These are phyloP conservation scores for Brassica cretica DNA, from an alignment of 345 rosid species.

Conservation along the genomic window DNA sequence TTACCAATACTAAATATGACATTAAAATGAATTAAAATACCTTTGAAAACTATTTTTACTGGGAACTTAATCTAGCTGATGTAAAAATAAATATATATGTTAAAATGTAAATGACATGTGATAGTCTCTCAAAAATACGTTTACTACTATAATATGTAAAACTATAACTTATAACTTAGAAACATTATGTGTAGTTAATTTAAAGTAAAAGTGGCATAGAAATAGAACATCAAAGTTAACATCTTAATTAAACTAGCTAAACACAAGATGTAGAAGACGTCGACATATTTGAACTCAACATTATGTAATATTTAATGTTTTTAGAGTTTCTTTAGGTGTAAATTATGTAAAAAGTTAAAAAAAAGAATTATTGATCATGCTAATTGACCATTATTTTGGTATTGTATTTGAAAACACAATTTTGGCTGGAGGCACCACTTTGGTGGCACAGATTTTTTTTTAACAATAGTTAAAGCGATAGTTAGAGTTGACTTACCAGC, in stretches of 20 bases:
- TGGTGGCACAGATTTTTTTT: neutral
- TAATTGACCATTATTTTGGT: neutral
- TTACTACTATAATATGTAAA: neutral
- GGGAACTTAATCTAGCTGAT: neutral
- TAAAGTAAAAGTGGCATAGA: neutral
- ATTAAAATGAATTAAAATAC: neutral
- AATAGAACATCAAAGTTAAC: neutral
- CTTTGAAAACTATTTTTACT: neutral
- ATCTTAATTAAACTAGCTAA: neutral
- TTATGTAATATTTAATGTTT: neutral
- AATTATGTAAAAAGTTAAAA: neutral
- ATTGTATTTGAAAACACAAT: neutral
- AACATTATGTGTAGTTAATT: neutral
- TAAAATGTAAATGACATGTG: neutral
- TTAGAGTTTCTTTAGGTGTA: neutral
- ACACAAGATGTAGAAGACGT: neutral
- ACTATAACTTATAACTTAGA: neutral
- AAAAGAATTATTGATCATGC: neutral
- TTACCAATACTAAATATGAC: neutral
- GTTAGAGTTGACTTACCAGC: conserved; percentile 34
- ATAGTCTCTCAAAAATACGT: neutral
- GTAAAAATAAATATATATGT: neutral
- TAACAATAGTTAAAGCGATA: neutral
- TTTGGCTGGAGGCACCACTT: neutral
- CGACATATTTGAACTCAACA: neutral